Evolutionary conservation across 2,329 filamentous ascomycete genomes (phyloP).

Genomic region (Sclerotinia nivalis): DNA sequence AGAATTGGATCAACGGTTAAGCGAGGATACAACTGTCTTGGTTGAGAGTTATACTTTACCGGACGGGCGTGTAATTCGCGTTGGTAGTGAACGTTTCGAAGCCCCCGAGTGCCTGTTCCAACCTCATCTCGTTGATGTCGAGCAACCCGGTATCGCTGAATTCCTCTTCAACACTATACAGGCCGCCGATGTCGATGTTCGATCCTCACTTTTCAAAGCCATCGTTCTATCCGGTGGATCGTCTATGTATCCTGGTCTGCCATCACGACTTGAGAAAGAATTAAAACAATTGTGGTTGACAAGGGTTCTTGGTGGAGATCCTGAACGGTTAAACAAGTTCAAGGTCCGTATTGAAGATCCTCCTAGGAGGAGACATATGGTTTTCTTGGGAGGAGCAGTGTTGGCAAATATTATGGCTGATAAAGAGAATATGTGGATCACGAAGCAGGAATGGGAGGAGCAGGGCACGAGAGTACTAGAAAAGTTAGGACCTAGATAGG

Average conservation of each 20-base stretch:
- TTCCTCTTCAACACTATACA: conserved; percentile 99
- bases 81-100: conserved; percentile 96
- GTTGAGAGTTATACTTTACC: conserved; percentile 98
- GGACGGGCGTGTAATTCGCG: conserved; percentile 91
- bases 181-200: conserved; percentile 90
- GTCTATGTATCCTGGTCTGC: conserved; percentile 98
- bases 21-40: conserved; percentile 94
- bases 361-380: conserved; percentile 94
- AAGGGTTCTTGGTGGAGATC: conserved; percentile 83
- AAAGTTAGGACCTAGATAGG: conserved; percentile 84
- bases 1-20: conserved; percentile 91
- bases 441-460: conserved; percentile 95
- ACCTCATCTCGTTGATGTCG: conserved; percentile 94
- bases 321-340: conserved; percentile 95
- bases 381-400: conserved; percentile 96
- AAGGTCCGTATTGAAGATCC: conserved; percentile 99
- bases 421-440: conserved; percentile 99
- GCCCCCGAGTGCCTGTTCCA: conserved; percentile 98
- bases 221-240: conserved; percentile 95
- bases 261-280: conserved; percentile 94
- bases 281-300: conserved; percentile 98
- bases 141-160: conserved; percentile 94
- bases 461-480: conserved; percentile 81
- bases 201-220: conserved; percentile 91
- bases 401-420: conserved; percentile 98